Percentiles rank a stretch among this genome's conserved stretches.
Evolutionary conservation across 129 eudicot genomes (phyloP).

Genomic region (Helianthus annuus): DNA sequence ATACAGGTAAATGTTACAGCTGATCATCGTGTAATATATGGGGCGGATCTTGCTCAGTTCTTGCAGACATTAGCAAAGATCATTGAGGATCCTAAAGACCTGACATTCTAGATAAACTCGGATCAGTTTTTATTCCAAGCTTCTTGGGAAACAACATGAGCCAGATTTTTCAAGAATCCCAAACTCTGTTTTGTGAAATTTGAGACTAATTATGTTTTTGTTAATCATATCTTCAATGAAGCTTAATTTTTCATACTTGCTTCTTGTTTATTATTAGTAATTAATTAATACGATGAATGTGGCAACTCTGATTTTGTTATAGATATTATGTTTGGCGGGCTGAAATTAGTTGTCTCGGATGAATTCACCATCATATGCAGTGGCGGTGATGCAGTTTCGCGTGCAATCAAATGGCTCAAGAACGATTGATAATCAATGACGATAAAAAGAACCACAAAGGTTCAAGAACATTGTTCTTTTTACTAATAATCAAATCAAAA

Average conservation of each 20-base stretch:
- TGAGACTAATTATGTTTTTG: background rate
- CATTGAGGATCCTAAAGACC: constrained; percentile 89
- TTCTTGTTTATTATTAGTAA: background rate
- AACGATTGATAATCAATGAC: too few species aligned
- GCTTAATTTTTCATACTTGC: constrained; percentile 1
- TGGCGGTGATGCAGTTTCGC: too few species aligned
- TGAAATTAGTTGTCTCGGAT: background rate
- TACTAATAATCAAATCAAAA: too few species aligned
- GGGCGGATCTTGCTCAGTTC: constrained; percentile 92
- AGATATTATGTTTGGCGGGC: background rate
- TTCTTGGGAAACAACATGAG: constrained; percentile 16
- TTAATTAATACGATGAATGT: background rate
- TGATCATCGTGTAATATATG: constrained; percentile 96
- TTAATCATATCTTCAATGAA: constrained; percentile 2
- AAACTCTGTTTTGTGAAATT: constrained; percentile 9
- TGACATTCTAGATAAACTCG: constrained; percentile 47
- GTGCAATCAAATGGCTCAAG: too few species aligned
- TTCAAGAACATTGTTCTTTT: too few species aligned
- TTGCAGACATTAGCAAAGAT: constrained; percentile 90
- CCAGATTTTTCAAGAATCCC: constrained; percentile 18
- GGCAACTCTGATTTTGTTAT: background rate
- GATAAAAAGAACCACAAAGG: too few species aligned
- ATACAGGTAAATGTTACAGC: constrained; percentile 90
- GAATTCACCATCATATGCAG: background rate
- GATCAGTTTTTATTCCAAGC: constrained; percentile 8